Conservation (phyloP, 257 asterid genomes). For the Anisodus acutangulus region DNA sequence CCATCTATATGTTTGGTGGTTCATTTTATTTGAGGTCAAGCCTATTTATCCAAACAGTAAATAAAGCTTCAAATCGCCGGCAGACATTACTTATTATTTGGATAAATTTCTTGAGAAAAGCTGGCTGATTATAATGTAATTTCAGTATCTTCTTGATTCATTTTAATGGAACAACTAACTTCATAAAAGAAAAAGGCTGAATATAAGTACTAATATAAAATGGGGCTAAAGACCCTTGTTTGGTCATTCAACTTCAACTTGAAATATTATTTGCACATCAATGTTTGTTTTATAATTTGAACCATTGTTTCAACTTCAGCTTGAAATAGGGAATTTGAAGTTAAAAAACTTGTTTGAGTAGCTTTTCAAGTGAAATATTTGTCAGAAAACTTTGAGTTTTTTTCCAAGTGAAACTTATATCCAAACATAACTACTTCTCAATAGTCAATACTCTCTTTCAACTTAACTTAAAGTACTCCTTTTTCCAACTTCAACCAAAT, state of each 20-base stretch:
- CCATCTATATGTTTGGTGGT: background rate
- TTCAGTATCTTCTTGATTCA: too few relatives aligned
- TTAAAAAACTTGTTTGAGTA: conserved; percentile 1
- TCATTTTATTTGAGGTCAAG: background rate
- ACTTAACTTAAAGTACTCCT: background rate
- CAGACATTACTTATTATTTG: background rate
- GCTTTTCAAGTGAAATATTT: background rate
- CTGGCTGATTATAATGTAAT: background rate
- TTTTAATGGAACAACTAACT: too few relatives aligned
- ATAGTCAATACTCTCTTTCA: too few relatives aligned
- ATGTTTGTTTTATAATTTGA: background rate
- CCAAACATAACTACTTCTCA: background rate
- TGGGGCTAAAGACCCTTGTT: background rate
- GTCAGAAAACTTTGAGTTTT: background rate
- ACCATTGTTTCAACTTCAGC: background rate
- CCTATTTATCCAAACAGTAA: background rate
- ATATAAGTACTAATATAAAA: background rate
- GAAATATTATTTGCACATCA: background rate
- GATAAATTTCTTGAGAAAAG: conserved; percentile 1
- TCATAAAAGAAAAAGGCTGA: too few relatives aligned
- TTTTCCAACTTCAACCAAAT: background rate
- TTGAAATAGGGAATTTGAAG: background rate
- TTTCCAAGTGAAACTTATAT: background rate
- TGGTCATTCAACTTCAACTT: conserved; percentile 18
- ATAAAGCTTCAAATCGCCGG: background rate